Percentiles rank a stretch among this genome's conserved stretches.
These are phyloP conservation scores for Tulasnella sp. DNA, from an alignment of 768 basidiomycete genomes.

Conservation along the genomic window DNA sequence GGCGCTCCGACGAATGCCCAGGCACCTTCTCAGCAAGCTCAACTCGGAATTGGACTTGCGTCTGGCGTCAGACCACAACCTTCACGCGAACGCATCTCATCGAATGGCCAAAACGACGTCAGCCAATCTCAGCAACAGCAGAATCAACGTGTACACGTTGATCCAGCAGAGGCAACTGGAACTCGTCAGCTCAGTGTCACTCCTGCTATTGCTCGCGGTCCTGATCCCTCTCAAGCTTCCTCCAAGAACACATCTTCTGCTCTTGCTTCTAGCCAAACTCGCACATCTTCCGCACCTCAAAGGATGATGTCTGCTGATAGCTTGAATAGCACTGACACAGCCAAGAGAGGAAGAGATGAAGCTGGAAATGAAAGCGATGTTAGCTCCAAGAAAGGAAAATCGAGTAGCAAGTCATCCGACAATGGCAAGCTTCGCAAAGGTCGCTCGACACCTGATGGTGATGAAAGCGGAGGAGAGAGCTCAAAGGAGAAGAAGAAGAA, in stretches of 20 bases:
- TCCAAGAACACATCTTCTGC: slow-evolving; percentile 5
- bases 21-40: slow-evolving; percentile 16
- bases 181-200: slow-evolving; percentile 69
- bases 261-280: not conserved
- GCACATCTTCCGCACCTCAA: not conserved
- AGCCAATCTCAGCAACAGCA: slow-evolving; percentile 14
- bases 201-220: slow-evolving; percentile 57
- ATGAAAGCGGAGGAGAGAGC: slow-evolving; percentile 19
- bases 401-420: slow-evolving; percentile 19
- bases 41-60: slow-evolving; percentile 20
- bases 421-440: slow-evolving; percentile 15
- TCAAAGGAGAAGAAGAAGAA: slow-evolving; percentile 38
- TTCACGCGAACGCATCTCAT: slow-evolving; percentile 38
- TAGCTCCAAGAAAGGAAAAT: slow-evolving; percentile 41
- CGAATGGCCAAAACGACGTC: slow-evolving; percentile 16
- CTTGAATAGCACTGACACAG: slow-evolving; percentile 7
- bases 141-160: slow-evolving; percentile 27
- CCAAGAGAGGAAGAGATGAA: slow-evolving; percentile 22
- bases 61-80: slow-evolving; percentile 32
- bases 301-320: slow-evolving; percentile 8
- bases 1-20: slow-evolving; percentile 23
- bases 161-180: slow-evolving; percentile 56
- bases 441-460: slow-evolving; percentile 10
- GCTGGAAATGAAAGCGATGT: slow-evolving; percentile 22
- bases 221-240: slow-evolving; percentile 19